These are phyloP conservation scores for Durotheca rogersii DNA, from an alignment of 495 filamentous ascomycete species.

Conservation along the genomic window DNA sequence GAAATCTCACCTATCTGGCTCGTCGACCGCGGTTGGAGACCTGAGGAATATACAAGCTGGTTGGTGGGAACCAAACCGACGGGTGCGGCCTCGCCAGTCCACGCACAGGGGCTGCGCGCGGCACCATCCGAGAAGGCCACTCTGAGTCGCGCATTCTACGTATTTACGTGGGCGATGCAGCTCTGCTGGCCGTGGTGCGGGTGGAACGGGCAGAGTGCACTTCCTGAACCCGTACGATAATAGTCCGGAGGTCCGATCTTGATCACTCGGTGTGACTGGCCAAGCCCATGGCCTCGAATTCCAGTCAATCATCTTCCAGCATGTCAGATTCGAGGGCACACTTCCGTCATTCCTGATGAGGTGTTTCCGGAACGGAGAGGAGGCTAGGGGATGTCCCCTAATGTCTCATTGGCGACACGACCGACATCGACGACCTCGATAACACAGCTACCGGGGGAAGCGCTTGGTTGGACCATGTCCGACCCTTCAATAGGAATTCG, in stretches of 20 bases:
- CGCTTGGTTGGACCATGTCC: neutral
- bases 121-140: constrained; percentile 6
- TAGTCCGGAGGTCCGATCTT: constrained; percentile 28
- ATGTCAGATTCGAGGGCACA: neutral
- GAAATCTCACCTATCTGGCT: constrained; percentile 10
- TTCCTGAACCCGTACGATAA: constrained; percentile 21
- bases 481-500: neutral
- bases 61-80: constrained; percentile 6
- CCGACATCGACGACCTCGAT: constrained; percentile 4
- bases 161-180: constrained; percentile 18
- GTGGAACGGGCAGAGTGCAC: constrained; percentile 11
- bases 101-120: constrained; percentile 12
- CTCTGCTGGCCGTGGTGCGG: constrained; percentile 17
- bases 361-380: constrained; percentile 16
- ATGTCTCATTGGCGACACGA: constrained; percentile 3
- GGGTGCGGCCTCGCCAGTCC: constrained; percentile 1
- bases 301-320: constrained; percentile 19
- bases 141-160: neutral
- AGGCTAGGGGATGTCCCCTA: constrained; percentile 5
- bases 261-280: neutral
- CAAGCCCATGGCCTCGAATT: constrained; percentile 8
- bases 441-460: neutral
- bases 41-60: constrained; percentile 2
- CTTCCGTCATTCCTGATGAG: constrained; percentile 1
- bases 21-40: constrained; percentile 6